Base-by-base conservation (phyloP, 2,329 filamentous ascomycete species). In the Daldinia sp. region DNA sequence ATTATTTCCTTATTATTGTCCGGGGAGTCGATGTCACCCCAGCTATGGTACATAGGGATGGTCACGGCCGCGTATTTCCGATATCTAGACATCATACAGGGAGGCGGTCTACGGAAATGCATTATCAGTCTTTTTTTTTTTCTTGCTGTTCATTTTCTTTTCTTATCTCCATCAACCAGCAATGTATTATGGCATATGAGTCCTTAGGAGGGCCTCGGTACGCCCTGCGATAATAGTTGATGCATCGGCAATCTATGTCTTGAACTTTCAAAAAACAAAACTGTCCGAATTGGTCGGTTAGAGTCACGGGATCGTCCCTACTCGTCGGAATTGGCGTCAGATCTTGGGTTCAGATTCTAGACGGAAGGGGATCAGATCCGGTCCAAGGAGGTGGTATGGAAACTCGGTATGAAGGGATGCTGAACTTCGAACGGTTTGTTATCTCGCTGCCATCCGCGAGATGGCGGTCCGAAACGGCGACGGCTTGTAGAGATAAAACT, bases 161-260 rank as follows among this genome's bases (percentile, higher is more conserved):
- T 64, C 60, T 59, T 17, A 27, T n/a, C 51, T 64, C 67, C 21
- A 45, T 61, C 64, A 66, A 43, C 68, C 61, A 63, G 61, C 69
- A 69, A 71, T 73, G 70, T 71, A 72, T 71, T 71, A 71, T 25
- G 63, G 64, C 56, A 64, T 62, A 65, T 54, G 67, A 52, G 63
- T 58, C 53, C 61, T 43, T 60, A 61, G 25, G 45, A 49, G 63
- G 56, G 58, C 53, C 53, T 68, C 60, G 61, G 66, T 69, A 62
- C 43, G 67, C 52, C 49, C 58, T 61, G 61, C 56, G 51, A 55
- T 59, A 43, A 56, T 62, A 64, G 63, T 64, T 65, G 60, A 55
- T 50, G 59, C 50, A 52, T 60, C 43, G 54, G 56, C 62, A 54
- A 64, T 53, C 53, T 39, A 55, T 54, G 54, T 55, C 55, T 63